A percentile compares a stretch with the other conserved stretches of the same genome.
Evolutionary conservation across 2,329 filamentous ascomycete genomes (phyloP).

Genomic region (Fusarium multiceps): DNA sequence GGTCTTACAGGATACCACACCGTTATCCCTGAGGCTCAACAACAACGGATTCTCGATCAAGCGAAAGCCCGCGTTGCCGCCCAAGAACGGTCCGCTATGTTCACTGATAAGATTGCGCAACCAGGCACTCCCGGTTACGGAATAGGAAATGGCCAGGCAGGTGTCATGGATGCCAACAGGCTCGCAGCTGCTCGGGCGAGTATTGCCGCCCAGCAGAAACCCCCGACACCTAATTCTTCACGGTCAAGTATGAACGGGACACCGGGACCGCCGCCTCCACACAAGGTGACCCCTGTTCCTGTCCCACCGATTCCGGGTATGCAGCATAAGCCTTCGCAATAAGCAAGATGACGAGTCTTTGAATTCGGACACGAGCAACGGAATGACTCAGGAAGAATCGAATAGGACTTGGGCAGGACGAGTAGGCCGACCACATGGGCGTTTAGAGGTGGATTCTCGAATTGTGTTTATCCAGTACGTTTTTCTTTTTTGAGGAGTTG

Average conservation of each 20-base stretch:
- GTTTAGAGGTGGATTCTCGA: conserved; percentile 45
- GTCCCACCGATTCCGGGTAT: conserved; percentile 57
- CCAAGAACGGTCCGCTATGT: conserved; percentile 56
- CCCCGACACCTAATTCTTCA: conserved; percentile 51
- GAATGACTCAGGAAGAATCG: conserved; percentile 9
- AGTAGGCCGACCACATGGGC: conserved; percentile 33
- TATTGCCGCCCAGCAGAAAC: conserved; percentile 51
- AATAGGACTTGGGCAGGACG: conserved; percentile 2
- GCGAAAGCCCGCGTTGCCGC: conserved; percentile 61
- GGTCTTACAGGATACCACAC: conserved; percentile 61
- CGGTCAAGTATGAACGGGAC: conserved; percentile 52
- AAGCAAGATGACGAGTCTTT: conserved; percentile 11
- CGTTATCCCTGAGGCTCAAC: conserved; percentile 61
- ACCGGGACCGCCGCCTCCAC: conserved; percentile 50
- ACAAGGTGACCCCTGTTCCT: conserved; percentile 59
- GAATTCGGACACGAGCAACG: conserved; percentile 7
- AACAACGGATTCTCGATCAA: conserved; percentile 63
- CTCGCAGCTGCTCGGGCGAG: conserved; percentile 52
- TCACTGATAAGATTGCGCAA: conserved; percentile 61
- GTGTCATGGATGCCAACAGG: conserved; percentile 47
- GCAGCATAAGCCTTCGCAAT: conserved; percentile 47
- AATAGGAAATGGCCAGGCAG: conserved; percentile 42
- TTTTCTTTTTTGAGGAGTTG: conserved; percentile 32
- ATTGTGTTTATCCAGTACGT: conserved; percentile 34
- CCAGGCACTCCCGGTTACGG: conserved; percentile 50